A percentile compares a stretch with the other conserved stretches of the same genome.
These are phyloP conservation scores for Coniella vitis DNA, from an alignment of 2,329 filamentous ascomycete genomes.

Conservation along the genomic window DNA sequence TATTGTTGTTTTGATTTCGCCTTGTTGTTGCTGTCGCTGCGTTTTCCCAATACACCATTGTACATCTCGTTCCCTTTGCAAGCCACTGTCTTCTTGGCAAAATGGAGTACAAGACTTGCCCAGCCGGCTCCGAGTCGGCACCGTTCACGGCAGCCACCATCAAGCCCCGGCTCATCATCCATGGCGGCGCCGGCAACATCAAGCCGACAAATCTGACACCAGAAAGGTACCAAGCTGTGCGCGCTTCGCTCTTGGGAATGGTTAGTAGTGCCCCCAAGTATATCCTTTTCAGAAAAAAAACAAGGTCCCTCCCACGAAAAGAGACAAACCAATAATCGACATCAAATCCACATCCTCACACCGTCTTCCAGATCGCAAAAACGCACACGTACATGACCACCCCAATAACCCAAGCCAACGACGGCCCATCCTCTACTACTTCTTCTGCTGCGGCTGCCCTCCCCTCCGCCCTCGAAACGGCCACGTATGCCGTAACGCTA, in stretches of 20 bases:
- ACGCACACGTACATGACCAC: constrained; percentile 42
- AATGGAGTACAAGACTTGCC: constrained; percentile 40
- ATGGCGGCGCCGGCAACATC: constrained; percentile 69
- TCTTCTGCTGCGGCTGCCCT: constrained; percentile 14
- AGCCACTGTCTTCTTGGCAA: neutral
- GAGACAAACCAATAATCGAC: no score
- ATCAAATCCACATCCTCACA: neutral
- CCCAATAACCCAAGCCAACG: constrained; percentile 11
- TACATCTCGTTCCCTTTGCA: neutral
- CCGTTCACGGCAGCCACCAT: constrained; percentile 19
- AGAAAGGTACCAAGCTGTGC: constrained; percentile 51
- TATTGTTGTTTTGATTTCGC: neutral
- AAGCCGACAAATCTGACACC: constrained; percentile 51
- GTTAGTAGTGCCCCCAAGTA: constrained; percentile 31
- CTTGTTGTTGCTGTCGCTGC: no score
- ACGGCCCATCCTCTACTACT: no score
- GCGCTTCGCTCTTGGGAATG: constrained; percentile 53
- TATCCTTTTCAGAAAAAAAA: neutral
- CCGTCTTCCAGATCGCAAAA: constrained; percentile 35
- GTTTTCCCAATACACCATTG: no score
- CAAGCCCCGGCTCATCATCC: constrained; percentile 58
- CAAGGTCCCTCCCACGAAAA: no score
- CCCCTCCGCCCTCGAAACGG: constrained; percentile 63
- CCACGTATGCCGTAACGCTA: constrained; percentile 65
- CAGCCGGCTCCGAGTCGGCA: neutral